Evolutionary conservation across 371 early-diverging fungal species (phyloP).

Genomic region (Mucor ambiguus): DNA sequence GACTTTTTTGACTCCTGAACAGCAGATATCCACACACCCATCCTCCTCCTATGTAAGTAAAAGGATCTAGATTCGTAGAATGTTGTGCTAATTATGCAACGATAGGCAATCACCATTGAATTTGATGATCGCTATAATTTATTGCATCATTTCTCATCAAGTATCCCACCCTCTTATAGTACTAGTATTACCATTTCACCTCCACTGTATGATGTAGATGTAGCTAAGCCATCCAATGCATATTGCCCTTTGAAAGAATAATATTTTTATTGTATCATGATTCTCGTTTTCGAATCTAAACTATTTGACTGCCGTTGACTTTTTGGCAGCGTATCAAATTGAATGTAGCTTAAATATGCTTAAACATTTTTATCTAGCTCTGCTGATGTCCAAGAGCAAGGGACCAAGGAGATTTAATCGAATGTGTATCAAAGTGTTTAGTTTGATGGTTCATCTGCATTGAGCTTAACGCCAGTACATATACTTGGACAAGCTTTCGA

Average conservation of each 20-base stretch:
- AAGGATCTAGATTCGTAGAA: background rate
- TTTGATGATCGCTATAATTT: slow-evolving; percentile 47
- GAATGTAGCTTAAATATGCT: too few species aligned
- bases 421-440: too few species aligned
- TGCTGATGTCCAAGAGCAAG: too few species aligned
- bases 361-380: too few species aligned
- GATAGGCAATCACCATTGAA: slow-evolving; percentile 43
- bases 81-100: background rate
- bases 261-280: background rate
- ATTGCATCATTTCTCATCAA: slow-evolving; percentile 37
- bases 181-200: slow-evolving; percentile 12
- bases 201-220: slow-evolving; percentile 8
- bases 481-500: too few species aligned
- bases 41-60: slow-evolving; percentile 37
- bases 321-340: too few species aligned
- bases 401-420: too few species aligned
- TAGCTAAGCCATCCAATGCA: slow-evolving; percentile 24
- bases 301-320: too few species aligned
- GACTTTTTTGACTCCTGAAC: slow-evolving; percentile 32
- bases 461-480: too few species aligned
- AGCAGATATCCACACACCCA: slow-evolving; percentile 18
- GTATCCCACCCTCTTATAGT: slow-evolving; percentile 21
- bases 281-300: too few species aligned
- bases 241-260: slow-evolving; percentile 38
- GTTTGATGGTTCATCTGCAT: too few species aligned